Conservation (phyloP, 2,329 filamentous ascomycete species). For the Cercospora nicotianae region DNA sequence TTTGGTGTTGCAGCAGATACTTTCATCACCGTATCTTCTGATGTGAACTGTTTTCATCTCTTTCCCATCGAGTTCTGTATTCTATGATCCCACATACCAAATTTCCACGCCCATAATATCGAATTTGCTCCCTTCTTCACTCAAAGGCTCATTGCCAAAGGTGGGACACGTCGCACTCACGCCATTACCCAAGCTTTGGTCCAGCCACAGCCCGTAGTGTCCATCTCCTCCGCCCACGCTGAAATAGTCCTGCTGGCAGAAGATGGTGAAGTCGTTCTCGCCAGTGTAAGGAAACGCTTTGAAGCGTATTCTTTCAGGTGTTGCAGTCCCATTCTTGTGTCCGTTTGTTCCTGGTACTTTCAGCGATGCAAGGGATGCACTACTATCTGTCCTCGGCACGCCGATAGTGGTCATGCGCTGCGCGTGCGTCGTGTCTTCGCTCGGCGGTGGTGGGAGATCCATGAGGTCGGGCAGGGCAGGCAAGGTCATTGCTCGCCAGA, state of each 20-base stretch:
- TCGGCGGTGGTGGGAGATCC: slow-evolving; percentile 68
- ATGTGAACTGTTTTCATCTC: not conserved
- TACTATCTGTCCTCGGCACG: slow-evolving; percentile 29
- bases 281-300: slow-evolving; percentile 97
- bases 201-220: slow-evolving; percentile 90
- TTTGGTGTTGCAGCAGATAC: not conserved
- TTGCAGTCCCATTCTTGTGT: slow-evolving; percentile 42
- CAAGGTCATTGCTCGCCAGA: slow-evolving; percentile 75
- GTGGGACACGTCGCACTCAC: slow-evolving; percentile 83
- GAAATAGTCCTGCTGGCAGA: slow-evolving; percentile 82
- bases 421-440: slow-evolving; percentile 62
- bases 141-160: slow-evolving; percentile 91
- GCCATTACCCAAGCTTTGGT: slow-evolving; percentile 79
- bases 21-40: not conserved
- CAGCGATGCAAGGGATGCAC: slow-evolving; percentile 33
- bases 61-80: not conserved
- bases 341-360: slow-evolving; percentile 30
- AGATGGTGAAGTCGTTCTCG: slow-evolving; percentile 94
- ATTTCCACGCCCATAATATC: slow-evolving; percentile 87
- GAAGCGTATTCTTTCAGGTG: slow-evolving; percentile 80
- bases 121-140: slow-evolving; percentile 90
- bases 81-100: slow-evolving; percentile 73
- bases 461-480: slow-evolving; percentile 55
- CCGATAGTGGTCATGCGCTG: slow-evolving; percentile 62
- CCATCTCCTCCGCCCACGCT: slow-evolving; percentile 85